phyloP scores from a whole-genome alignment of 2,329 filamentous ascomycete genomes.

The Fusarium pilosicola region DNA sequence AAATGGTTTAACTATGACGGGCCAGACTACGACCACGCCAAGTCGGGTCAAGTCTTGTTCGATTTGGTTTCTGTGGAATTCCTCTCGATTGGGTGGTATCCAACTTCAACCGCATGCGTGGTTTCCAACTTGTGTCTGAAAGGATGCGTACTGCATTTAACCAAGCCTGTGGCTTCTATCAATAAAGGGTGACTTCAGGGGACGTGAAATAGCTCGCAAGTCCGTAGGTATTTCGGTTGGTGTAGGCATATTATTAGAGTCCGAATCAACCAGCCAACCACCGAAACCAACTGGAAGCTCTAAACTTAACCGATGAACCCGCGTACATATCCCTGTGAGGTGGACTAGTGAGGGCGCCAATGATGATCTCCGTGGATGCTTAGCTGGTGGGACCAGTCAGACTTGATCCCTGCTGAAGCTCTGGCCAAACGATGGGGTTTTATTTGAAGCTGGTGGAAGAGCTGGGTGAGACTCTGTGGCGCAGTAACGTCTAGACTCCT shows the following conservation, averaged over 20 bases:
- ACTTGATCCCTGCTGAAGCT: slow-evolving; percentile 33
- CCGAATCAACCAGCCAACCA: slow-evolving; percentile 1
- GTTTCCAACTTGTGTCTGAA: slow-evolving; percentile 6
- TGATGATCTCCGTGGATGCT: not conserved
- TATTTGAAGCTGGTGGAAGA: not conserved
- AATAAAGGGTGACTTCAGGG: slow-evolving; percentile 15
- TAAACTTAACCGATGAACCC: slow-evolving; percentile 28
- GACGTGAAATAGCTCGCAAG: slow-evolving; percentile 8
- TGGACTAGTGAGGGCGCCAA: slow-evolving; percentile 30
- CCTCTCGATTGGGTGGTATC: slow-evolving; percentile 15
- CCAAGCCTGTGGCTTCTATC: not conserved
- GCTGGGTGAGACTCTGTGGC: slow-evolving; percentile 2
- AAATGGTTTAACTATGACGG: slow-evolving; percentile 21
- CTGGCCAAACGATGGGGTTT: slow-evolving; percentile 21
- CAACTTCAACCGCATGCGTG: slow-evolving; percentile 22
- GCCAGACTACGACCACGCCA: slow-evolving; percentile 26
- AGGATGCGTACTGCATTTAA: slow-evolving; percentile 3
- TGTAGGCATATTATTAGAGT: not conserved
- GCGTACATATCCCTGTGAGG: slow-evolving; percentile 30
- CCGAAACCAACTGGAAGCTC: slow-evolving; percentile 27
- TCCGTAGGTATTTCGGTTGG: slow-evolving; percentile 13
- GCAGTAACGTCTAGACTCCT: slow-evolving; percentile 1
- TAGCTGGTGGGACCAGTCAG: not conserved
- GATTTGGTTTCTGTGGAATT: slow-evolving; percentile 32
- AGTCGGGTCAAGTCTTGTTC: slow-evolving; percentile 29